Conservation (phyloP, 164 flowering plant genomes). For the Magnolia kwangsiensis region DNA sequence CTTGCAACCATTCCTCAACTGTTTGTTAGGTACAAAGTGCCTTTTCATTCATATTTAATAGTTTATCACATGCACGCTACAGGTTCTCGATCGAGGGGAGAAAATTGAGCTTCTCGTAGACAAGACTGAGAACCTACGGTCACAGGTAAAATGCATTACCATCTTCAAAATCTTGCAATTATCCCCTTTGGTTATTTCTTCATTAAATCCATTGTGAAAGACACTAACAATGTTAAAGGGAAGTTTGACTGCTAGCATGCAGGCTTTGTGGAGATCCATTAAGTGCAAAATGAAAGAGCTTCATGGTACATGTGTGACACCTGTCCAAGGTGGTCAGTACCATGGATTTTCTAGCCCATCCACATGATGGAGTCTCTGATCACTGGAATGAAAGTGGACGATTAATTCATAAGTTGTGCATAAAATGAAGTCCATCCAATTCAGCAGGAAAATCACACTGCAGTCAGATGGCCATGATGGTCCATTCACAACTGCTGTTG, state of each 20-base stretch:
- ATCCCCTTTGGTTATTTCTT: neutral
- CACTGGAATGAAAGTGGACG: too few relatives aligned
- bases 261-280: too few relatives aligned
- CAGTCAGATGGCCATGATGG: neutral
- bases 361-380: too few relatives aligned
- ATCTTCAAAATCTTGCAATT: neutral
- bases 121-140: conserved; percentile 92
- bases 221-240: too few relatives aligned
- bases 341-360: too few relatives aligned
- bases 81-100: conserved; percentile 98
- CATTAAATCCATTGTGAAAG: neutral
- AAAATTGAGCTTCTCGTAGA: conserved; percentile 90
- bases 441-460: too few relatives aligned
- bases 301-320: neutral
- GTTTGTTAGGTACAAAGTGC: neutral
- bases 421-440: too few relatives aligned
- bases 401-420: too few relatives aligned
- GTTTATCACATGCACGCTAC: conserved; percentile 13
- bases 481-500: neutral
- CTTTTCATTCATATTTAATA: neutral
- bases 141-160: conserved; percentile 44
- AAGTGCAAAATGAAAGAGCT: neutral
- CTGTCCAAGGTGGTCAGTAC: neutral
- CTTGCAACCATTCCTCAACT: too few relatives aligned
- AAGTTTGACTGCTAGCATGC: too few relatives aligned